Evolutionary conservation across 2,329 filamentous ascomycete species (phyloP).

Genomic region (Rhinocladiella similis): DNA sequence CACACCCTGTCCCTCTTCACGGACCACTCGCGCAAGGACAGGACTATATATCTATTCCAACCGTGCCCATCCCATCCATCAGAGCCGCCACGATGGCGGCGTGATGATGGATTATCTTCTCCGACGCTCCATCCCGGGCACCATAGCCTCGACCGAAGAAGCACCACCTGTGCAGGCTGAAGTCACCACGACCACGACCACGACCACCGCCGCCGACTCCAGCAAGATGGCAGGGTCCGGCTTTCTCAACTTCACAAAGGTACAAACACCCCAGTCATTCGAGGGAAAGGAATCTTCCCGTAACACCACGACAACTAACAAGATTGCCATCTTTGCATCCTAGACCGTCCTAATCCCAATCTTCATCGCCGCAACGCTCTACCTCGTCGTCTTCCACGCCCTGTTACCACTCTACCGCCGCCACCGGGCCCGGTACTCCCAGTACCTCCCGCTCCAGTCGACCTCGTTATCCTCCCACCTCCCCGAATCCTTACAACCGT

Average conservation of each 20-base stretch:
- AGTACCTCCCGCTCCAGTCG: conserved; percentile 65
- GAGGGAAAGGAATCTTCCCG: too few relatives aligned
- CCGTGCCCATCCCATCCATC: background rate
- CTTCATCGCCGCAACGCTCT: conserved; percentile 68
- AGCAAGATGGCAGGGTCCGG: conserved; percentile 21
- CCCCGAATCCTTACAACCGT: conserved; percentile 21
- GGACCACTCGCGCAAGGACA: background rate
- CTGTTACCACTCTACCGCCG: conserved; percentile 68
- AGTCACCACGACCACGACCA: background rate
- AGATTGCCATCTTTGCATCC: too few relatives aligned
- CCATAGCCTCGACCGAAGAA: conserved; percentile 5
- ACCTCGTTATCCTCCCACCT: conserved; percentile 48
- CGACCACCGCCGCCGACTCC: background rate
- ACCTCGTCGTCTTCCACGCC: conserved; percentile 65
- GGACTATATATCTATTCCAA: conserved; percentile 1
- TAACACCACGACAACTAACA: too few relatives aligned
- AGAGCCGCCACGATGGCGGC: conserved; percentile 24
- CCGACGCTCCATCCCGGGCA: conserved; percentile 16
- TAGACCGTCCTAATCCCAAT: conserved; percentile 72
- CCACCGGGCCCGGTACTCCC: conserved; percentile 69
- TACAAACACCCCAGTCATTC: too few relatives aligned
- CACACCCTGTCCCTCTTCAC: background rate
- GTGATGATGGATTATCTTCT: conserved; percentile 5
- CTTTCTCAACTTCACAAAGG: conserved; percentile 16
- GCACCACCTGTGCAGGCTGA: conserved; percentile 11